phyloP scores from a whole-genome alignment of 257 asterid genomes.

The Jacaranda mimosifolia region DNA sequence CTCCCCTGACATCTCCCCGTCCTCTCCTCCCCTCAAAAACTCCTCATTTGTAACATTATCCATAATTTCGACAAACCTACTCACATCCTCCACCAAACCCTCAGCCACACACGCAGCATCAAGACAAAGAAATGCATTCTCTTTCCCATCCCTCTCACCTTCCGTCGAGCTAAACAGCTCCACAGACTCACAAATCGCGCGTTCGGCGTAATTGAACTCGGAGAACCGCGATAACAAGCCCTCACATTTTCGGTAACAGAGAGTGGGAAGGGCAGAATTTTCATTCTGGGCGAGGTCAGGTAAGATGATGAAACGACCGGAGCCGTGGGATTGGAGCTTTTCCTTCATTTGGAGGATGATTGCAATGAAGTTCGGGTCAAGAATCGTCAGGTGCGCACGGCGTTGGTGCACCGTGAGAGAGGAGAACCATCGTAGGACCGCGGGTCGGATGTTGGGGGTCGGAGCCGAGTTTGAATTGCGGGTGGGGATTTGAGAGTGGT shows the following conservation, averaged over 20 bases:
- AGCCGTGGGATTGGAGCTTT: constrained; percentile 59
- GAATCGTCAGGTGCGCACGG: constrained; percentile 75
- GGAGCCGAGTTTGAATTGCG: constrained; percentile 43
- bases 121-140: constrained; percentile 37
- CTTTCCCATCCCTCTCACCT: constrained; percentile 54
- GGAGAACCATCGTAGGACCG: constrained; percentile 88
- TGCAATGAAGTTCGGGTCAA: constrained; percentile 61
- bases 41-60: constrained; percentile 73
- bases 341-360: constrained; percentile 72
- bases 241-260: constrained; percentile 76
- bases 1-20: constrained; percentile 66
- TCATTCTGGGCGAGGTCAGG: constrained; percentile 76
- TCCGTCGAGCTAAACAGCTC: constrained; percentile 79
- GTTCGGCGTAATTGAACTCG: constrained; percentile 52
- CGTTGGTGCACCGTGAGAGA: constrained; percentile 83
- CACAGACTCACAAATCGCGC: constrained; percentile 58
- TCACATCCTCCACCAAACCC: constrained; percentile 68
- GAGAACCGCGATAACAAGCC: constrained; percentile 70
- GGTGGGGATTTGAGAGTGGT: constrained; percentile 55
- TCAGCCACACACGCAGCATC: constrained; percentile 71
- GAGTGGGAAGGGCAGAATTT: constrained; percentile 70
- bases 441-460: constrained; percentile 53
- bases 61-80: constrained; percentile 60
- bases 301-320: constrained; percentile 74
- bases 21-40: constrained; percentile 83